Conservation (phyloP, 1,284 basidiomycete species). For the Microbotryum silenes-acaulis region DNA sequence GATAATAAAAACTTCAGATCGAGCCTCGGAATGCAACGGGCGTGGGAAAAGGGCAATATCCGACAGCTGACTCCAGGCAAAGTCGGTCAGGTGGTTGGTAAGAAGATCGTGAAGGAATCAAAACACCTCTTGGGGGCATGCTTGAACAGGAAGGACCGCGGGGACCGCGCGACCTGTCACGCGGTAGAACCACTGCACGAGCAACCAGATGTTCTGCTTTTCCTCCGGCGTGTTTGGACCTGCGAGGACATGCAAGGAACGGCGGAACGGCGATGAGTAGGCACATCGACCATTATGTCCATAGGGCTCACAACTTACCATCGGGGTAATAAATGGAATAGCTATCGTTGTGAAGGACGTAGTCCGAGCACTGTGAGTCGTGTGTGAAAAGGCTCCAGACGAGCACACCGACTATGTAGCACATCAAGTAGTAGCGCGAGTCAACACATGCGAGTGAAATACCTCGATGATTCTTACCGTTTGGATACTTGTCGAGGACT, state of each 20-base stretch:
- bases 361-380: constrained; percentile 12
- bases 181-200: constrained; percentile 23
- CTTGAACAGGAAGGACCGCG: constrained; percentile 22
- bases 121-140: constrained; percentile 28
- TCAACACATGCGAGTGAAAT: neutral
- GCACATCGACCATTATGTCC: too few relatives aligned
- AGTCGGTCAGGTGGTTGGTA: too few relatives aligned
- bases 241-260: too few relatives aligned
- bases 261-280: too few relatives aligned
- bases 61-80: too few relatives aligned
- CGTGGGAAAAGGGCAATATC: too few relatives aligned
- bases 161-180: constrained; percentile 23
- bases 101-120: neutral
- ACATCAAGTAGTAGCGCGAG: constrained; percentile 7
- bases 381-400: constrained; percentile 13
- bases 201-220: constrained; percentile 9
- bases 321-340: constrained; percentile 11
- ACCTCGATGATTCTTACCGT: neutral
- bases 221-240: constrained; percentile 1
- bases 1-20: too few relatives aligned
- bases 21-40: too few relatives aligned
- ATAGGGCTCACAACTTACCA: constrained; percentile 1
- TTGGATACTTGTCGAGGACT: neutral
- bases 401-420: constrained; percentile 1
- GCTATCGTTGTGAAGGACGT: constrained; percentile 8